Evolutionary conservation across 2,329 filamentous ascomycete species (phyloP), one percentile per base, ranked within the genome.

Genomic region (Clonostachys chloroleuca): DNA sequence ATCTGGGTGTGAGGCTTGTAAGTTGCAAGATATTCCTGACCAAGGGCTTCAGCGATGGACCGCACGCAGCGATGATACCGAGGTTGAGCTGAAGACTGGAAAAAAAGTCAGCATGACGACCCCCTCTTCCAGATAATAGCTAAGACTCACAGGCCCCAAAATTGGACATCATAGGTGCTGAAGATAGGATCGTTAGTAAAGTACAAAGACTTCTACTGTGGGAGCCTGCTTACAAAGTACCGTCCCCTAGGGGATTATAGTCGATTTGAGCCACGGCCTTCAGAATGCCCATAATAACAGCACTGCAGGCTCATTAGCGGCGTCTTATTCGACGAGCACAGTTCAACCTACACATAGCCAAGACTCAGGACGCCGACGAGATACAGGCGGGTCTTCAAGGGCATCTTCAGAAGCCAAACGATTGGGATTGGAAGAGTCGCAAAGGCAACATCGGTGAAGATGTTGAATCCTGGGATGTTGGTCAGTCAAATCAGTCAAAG

Each of bases 381-480:
- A 18, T 71, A 70, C 1, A 72, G 18, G 17, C 64, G 60, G 2
- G 62, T 62, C 13, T 60, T 59, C n/a, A 54, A 54, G 52, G 65
- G 67, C 56, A 69, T 61, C 47, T 72, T 64, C n/a, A 72, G 54
- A 7, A 56, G 54, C 62, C 66, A 68, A 43, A 73, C 67, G 47
- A 74, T 62, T 4, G 67, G 65, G 2, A 72, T 57, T 1, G 70
- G 70, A 16, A 73, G 56, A 2, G 66, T 62, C 1, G 68, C 69
- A 35, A 73, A 69, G n/a, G 64, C 56, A 8, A 72, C 58, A 45
- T 73, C 69, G n/a, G 69, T 72, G 9, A 64, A 59, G 37, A 73
- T 70, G 47, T 72, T 70, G 56, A 69, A 63, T 5, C 55, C 64
- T 45, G 34, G 20, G 4, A 12, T 41, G 3, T 5, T 16, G 4